phyloP scores from a whole-genome alignment of 1,284 basidiomycete species.

The Leucoagaricus sp. region DNA sequence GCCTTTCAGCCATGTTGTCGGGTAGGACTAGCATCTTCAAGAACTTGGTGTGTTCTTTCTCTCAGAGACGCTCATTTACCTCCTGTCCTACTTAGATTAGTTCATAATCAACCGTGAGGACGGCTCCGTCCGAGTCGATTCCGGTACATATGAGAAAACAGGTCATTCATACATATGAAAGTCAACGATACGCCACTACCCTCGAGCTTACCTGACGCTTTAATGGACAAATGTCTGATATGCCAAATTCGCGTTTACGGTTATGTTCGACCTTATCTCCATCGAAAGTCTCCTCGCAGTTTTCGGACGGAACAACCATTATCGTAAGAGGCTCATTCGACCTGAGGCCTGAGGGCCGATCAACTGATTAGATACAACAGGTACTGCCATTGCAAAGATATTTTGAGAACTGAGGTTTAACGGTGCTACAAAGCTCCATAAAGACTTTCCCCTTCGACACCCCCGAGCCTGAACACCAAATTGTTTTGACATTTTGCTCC shows the following conservation, averaged over 20 bases:
- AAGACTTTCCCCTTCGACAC: too few relatives aligned
- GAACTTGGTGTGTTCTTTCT: not conserved
- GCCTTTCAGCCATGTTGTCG: not conserved
- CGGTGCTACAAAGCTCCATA: too few relatives aligned
- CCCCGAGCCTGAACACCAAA: not conserved
- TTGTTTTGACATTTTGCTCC: not conserved
- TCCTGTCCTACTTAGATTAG: not conserved
- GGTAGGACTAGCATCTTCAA: too few relatives aligned
- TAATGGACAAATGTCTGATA: not conserved
- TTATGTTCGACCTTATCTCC: conserved; percentile 11
- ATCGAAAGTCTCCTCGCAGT: not conserved
- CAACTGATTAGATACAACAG: not conserved
- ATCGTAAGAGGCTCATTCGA: not conserved
- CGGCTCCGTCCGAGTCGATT: not conserved
- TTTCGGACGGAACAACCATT: conserved; percentile 10
- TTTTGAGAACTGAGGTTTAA: not conserved
- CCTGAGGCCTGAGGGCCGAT: not conserved
- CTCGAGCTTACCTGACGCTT: not conserved
- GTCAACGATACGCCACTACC: not conserved
- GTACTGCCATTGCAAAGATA: not conserved
- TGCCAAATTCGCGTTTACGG: not conserved
- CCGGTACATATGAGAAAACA: not conserved
- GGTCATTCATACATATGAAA: not conserved
- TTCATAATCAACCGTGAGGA: not conserved
- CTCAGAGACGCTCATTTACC: not conserved